A percentile compares a stretch with the other conserved stretches of the same genome.
These are phyloP conservation scores for Penicillium italicum DNA, from an alignment of 2,329 filamentous ascomycete species.

Conservation along the genomic window DNA sequence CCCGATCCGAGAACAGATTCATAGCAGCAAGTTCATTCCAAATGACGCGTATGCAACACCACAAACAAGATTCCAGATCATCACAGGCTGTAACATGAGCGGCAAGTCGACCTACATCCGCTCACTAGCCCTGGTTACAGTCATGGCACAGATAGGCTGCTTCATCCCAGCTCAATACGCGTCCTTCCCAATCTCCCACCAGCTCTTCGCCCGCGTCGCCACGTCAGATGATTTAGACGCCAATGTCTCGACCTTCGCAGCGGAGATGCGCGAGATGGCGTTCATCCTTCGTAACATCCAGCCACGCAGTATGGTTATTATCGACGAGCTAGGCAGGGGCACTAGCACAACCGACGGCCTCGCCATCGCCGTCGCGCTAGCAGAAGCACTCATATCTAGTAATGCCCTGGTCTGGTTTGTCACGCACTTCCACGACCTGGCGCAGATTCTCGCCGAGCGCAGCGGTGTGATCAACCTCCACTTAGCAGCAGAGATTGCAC, in stretches of 20 bases:
- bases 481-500: constrained; percentile 64
- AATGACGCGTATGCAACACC: constrained; percentile 86
- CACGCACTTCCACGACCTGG: constrained; percentile 85
- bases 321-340: constrained; percentile 88
- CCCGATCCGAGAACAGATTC: constrained; percentile 71
- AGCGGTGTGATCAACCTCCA: constrained; percentile 80
- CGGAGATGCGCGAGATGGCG: constrained; percentile 94
- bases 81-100: constrained; percentile 98
- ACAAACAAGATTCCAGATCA: constrained; percentile 80
- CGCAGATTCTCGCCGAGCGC: constrained; percentile 68
- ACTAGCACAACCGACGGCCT: constrained; percentile 87
- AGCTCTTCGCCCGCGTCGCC: constrained; percentile 82
- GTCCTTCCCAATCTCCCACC: constrained; percentile 72
- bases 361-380: constrained; percentile 83
- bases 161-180: constrained; percentile 87
- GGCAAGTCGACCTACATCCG: constrained; percentile 96
- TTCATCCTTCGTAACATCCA: constrained; percentile 87
- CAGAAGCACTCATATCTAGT: constrained; percentile 79
- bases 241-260: constrained; percentile 88
- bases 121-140: constrained; percentile 73
- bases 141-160: constrained; percentile 91
- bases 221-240: constrained; percentile 84
- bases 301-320: constrained; percentile 69
- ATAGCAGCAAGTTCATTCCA: constrained; percentile 68
- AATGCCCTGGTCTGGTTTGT: constrained; percentile 84